Percentiles rank a stretch among this genome's conserved stretches.
These are phyloP conservation scores for Russula emetica DNA, from an alignment of 768 basidiomycete genomes.

Conservation along the genomic window DNA sequence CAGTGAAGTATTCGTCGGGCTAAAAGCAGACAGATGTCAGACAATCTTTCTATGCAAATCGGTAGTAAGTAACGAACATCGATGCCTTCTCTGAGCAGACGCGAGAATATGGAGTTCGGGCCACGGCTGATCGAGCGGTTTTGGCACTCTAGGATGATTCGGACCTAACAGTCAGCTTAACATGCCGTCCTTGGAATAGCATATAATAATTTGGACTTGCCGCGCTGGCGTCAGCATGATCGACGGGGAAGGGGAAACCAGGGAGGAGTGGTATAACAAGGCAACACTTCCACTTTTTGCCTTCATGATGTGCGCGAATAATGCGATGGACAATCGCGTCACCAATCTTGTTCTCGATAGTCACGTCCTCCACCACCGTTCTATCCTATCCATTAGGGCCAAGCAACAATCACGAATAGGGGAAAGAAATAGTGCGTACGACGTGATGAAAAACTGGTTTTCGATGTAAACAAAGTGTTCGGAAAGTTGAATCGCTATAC, in stretches of 20 bases:
- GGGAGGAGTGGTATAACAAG: constrained; percentile 89
- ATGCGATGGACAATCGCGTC: constrained; percentile 91
- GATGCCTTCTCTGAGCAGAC: constrained; percentile 82
- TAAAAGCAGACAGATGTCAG: constrained; percentile 33
- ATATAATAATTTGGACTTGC: constrained; percentile 43
- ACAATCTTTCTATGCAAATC: constrained; percentile 12
- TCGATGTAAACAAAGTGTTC: constrained; percentile 99
- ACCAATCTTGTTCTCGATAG: constrained; percentile 90
- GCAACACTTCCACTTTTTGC: constrained; percentile 85
- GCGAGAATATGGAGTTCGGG: constrained; percentile 84
- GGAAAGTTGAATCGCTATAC: constrained; percentile 79
- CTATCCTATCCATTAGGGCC: constrained; percentile 37
- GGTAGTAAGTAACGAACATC: constrained; percentile 50
- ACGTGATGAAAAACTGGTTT: constrained; percentile 89
- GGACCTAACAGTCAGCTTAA: constrained; percentile 51
- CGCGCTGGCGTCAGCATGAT: constrained; percentile 88
- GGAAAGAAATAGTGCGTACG: constrained; percentile 46
- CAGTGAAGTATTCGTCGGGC: constrained; percentile 89
- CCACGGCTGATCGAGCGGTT: constrained; percentile 85
- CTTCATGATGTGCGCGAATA: constrained; percentile 76
- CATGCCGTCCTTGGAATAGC: background rate
- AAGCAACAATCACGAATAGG: background rate
- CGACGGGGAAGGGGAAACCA: constrained; percentile 90
- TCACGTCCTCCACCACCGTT: constrained; percentile 78
- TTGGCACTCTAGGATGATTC: constrained; percentile 94